These are phyloP conservation scores for Fraxinus floribunda DNA, from an alignment of 305 asterid genomes.

Conservation along the genomic window DNA sequence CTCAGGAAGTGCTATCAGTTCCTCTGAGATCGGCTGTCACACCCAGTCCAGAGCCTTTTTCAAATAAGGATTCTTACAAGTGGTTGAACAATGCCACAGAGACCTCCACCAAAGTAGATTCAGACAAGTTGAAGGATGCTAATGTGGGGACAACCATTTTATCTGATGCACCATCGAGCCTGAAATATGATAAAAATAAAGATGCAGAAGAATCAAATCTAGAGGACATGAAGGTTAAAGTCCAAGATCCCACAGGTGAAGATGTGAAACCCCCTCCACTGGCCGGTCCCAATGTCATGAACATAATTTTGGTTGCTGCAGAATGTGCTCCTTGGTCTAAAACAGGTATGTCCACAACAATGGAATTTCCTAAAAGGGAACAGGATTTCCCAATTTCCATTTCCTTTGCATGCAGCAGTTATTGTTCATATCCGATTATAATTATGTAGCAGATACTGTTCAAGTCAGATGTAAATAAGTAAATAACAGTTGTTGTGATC, in stretches of 20 bases:
- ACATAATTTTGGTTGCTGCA: conserved; percentile 71
- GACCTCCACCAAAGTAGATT: conserved; percentile 30
- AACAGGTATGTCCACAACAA: conserved; percentile 56
- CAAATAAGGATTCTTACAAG: conserved; percentile 22
- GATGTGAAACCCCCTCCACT: conserved; percentile 76
- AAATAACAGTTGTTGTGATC: background rate
- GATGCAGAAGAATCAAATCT: conserved; percentile 35
- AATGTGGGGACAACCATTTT: conserved; percentile 25
- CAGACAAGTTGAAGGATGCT: conserved; percentile 19
- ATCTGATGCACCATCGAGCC: conserved; percentile 35
- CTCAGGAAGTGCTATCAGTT: conserved; percentile 32
- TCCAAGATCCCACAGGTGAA: conserved; percentile 41
- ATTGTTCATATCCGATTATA: background rate
- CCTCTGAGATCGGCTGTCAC: conserved; percentile 32
- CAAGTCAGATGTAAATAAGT: background rate
- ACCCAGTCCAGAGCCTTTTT: conserved; percentile 26
- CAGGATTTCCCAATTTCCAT: background rate
- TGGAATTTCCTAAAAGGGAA: conserved; percentile 9
- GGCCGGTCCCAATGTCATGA: conserved; percentile 89
- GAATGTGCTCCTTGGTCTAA: conserved; percentile 96
- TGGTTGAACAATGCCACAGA: conserved; percentile 19
- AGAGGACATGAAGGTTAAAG: conserved; percentile 29
- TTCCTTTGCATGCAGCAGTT: conserved; percentile 1
- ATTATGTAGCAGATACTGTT: background rate
- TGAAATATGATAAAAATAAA: conserved; percentile 33